Evolutionary conservation across 257 asterid species (phyloP), one percentile per base, ranked within the genome.

Genomic region (Nicotiana knightiana): DNA sequence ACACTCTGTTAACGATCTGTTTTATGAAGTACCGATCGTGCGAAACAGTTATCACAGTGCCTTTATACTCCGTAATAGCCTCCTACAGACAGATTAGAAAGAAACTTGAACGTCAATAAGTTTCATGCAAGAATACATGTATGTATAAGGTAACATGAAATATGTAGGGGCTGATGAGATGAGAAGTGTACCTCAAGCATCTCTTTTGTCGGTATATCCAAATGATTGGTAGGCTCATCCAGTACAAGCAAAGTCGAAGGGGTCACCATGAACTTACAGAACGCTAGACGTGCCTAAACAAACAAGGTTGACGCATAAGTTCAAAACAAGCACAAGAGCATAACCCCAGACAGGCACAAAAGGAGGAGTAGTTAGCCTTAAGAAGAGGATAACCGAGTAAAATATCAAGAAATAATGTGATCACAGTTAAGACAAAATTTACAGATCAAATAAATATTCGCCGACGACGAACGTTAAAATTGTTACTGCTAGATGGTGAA

Each of bases 261-360:
- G 62, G 87, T 91, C 78, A 96, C 99, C 99, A 96, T 94, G 93
- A 96, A 96, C 91, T 96, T 96, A 92, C 99, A 96, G 83, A 96
- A 96, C 57, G 99, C 94, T 68, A 96, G 99, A n/a, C 99, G 95
- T 62, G 99, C 99, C 99, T 96, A 88, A 58, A 28, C 68, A 76
- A 62, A 48, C 7, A 82, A 51, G 30, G 46, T 21, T 37, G 35
- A 43, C 8, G 32, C 67, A 33, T 51, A 13, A 65, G 80, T 65
- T 46, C 67, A 57, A 0, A 24, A 64, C 4, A 7, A 1, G 75
- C 55, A 76, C 55, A 35, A 81, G 18, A 70, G 48, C 24, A 46
- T 12, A 46, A 51, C 26, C 5, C 54, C 16, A 24, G 16, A 3
- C 63, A 33, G 26, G 32, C 62, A 26, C 4, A 33, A 21, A 26